Evolutionary conservation across 2,329 filamentous ascomycete species (phyloP).

Genomic region (Talaromyces islandicus): DNA sequence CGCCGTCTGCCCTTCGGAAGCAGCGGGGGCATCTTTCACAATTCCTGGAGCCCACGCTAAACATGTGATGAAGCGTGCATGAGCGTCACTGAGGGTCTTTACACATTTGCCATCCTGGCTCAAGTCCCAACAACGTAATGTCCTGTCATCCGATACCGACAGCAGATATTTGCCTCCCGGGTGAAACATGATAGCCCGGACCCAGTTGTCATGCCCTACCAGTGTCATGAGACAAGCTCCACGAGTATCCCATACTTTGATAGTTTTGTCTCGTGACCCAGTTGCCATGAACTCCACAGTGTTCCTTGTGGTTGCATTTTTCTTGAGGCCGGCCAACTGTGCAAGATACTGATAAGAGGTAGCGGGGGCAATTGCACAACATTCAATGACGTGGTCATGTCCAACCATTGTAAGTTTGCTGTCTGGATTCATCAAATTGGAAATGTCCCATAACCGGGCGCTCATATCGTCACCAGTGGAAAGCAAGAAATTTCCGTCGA

Average conservation of each 20-base stretch:
- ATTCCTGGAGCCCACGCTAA: conserved; percentile 80
- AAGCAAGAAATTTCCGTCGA: conserved; percentile 75
- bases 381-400: conserved; percentile 81
- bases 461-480: conserved; percentile 80
- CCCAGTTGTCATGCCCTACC: conserved; percentile 89
- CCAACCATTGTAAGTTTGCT: conserved; percentile 74
- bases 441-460: conserved; percentile 78
- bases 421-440: conserved; percentile 52
- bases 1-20: conserved; percentile 10
- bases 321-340: conserved; percentile 73
- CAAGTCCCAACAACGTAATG: conserved; percentile 88
- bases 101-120: conserved; percentile 86
- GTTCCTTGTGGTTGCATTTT: conserved; percentile 60
- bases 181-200: conserved; percentile 79
- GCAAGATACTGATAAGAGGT: conserved; percentile 72
- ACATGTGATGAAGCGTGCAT: conserved; percentile 79
- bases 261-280: conserved; percentile 82
- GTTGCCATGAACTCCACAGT: conserved; percentile 86
- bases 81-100: conserved; percentile 69
- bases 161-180: conserved; percentile 87
- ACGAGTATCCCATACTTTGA: conserved; percentile 80
- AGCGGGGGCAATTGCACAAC: conserved; percentile 78
- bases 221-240: conserved; percentile 81
- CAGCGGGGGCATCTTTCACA: conserved; percentile 48
- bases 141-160: conserved; percentile 83